Evolutionary conservation across 768 basidiomycete genomes (phyloP).

Genomic region (Kwoniella heveanensis): DNA sequence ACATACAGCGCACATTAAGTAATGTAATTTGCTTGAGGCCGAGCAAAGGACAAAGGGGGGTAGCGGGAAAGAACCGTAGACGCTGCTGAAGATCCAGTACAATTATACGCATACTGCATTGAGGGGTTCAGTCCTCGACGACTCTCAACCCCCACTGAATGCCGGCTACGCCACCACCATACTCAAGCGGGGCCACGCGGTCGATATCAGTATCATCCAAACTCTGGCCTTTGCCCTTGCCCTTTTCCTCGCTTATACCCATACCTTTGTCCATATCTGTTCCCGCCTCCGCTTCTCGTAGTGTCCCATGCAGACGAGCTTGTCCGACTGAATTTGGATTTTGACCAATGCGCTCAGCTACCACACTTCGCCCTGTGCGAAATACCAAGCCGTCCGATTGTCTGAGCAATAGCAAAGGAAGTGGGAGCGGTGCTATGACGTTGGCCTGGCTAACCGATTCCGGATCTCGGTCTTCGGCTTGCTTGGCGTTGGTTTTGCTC

Average conservation of each 20-base stretch:
- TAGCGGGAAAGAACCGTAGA: too few species aligned
- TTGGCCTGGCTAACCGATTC: too few species aligned
- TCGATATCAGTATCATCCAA: background rate
- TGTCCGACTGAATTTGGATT: too few species aligned
- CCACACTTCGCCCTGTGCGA: conserved; percentile 24
- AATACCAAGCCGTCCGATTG: conserved; percentile 30
- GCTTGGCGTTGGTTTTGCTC: background rate
- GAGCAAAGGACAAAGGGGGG: too few species aligned
- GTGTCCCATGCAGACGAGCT: too few species aligned
- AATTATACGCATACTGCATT: too few species aligned
- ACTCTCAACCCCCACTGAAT: background rate
- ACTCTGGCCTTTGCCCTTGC: background rate
- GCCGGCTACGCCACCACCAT: too few species aligned
- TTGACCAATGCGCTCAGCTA: conserved; percentile 14
- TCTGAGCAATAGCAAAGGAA: conserved; percentile 36
- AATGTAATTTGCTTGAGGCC: too few species aligned
- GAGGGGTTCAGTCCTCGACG: background rate
- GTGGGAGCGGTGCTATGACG: conserved; percentile 4
- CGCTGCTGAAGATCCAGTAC: too few species aligned
- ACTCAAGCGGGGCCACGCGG: too few species aligned
- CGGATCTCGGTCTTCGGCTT: background rate
- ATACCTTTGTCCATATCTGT: background rate
- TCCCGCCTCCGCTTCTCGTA: too few species aligned
- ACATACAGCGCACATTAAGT: too few species aligned
- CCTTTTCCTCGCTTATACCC: background rate